Conservation (phyloP, 2,329 filamentous ascomycete species). For the Pleoardoris graminearum region DNA sequence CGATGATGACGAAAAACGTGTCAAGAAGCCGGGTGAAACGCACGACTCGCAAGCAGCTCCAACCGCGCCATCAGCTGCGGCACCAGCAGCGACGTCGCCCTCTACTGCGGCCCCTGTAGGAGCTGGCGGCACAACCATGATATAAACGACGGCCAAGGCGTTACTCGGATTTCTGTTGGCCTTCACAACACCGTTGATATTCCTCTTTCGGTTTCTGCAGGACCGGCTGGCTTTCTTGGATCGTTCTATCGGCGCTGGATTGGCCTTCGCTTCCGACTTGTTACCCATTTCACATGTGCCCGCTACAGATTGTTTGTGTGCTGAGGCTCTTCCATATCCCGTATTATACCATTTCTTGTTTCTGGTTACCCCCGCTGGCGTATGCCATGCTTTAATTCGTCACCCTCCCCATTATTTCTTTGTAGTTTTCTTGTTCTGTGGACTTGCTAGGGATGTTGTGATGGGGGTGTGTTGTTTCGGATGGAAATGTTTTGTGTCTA, state of each 20-base stretch:
- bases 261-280: conserved; percentile 1
- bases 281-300: neutral
- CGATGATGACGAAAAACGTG: conserved; percentile 17
- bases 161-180: conserved; percentile 5
- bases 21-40: conserved; percentile 1
- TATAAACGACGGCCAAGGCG: conserved; percentile 15
- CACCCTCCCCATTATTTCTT: conserved; percentile 12
- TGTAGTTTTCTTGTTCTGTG: neutral
- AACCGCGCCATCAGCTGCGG: neutral
- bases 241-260: conserved; percentile 9
- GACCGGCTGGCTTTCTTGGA: conserved; percentile 6
- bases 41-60: conserved; percentile 3
- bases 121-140: conserved; percentile 25
- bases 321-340: conserved; percentile 1
- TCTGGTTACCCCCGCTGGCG: neutral
- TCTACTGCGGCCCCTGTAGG: conserved; percentile 14
- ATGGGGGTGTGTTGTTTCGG: neutral
- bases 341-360: conserved; percentile 19
- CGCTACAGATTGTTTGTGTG: neutral
- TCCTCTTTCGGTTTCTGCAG: conserved; percentile 2
- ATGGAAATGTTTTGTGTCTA: conserved; percentile 18
- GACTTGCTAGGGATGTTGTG: neutral
- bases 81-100: conserved; percentile 6
- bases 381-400: conserved; percentile 15
- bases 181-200: neutral